These are phyloP conservation scores for Chloromonas sp. DNA, from an alignment of 163 green algal species.

Conservation along the genomic window DNA sequence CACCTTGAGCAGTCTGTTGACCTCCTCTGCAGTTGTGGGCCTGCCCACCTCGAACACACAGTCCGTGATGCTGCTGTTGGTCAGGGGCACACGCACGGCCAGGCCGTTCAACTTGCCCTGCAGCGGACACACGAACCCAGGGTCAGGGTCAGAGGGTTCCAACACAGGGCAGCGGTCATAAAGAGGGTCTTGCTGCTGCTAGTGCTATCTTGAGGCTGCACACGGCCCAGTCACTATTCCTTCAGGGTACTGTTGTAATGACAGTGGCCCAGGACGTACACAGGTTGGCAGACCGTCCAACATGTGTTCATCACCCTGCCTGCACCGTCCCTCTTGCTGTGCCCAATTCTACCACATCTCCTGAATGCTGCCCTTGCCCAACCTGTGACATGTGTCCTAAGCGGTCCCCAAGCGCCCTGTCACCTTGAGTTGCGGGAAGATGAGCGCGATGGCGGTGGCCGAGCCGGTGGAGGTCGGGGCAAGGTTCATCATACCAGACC, in stretches of 20 bases:
- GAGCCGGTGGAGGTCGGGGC: conserved; percentile 77
- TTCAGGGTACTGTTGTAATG: too few species aligned
- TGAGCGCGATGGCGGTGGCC: conserved; percentile 80
- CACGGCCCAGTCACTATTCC: too few species aligned
- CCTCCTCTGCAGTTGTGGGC: conserved; percentile 64
- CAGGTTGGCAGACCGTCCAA: too few species aligned
- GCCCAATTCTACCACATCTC: too few species aligned
- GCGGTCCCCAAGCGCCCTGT: background rate
- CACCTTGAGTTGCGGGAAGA: conserved; percentile 82
- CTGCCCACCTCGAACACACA: conserved; percentile 74
- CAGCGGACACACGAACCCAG: background rate
- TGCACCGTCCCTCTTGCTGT: too few species aligned
- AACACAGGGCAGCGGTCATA: background rate
- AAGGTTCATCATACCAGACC: conserved; percentile 73
- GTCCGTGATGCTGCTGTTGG: conserved; percentile 78
- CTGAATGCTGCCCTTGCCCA: too few species aligned
- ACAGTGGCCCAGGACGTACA: too few species aligned
- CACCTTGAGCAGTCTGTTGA: conserved; percentile 75
- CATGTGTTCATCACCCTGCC: too few species aligned
- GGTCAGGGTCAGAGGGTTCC: background rate
- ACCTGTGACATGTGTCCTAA: too few species aligned
- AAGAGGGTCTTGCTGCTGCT: background rate
- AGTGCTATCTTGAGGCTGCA: too few species aligned
- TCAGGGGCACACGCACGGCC: conserved; percentile 76
- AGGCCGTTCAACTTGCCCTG: conserved; percentile 85